Conservation (phyloP, 176 grass and related monocot species). For the Elymus sibiricus region DNA sequence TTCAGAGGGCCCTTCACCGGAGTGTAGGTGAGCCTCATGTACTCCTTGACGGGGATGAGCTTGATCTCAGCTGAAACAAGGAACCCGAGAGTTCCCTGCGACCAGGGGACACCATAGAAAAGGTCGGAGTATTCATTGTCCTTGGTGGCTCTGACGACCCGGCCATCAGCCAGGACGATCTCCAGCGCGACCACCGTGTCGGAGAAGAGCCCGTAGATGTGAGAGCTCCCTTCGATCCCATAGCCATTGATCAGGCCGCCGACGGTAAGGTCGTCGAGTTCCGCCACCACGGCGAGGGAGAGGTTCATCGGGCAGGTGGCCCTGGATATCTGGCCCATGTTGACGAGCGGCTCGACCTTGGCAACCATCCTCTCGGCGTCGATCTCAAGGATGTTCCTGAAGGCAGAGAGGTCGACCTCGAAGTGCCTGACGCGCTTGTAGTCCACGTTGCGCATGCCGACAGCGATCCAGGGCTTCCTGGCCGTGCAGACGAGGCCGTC, state of each 20-base stretch:
- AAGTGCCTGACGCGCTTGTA: slow-evolving; percentile 88
- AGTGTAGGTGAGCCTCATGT: slow-evolving; percentile 81
- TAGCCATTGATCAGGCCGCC: slow-evolving; percentile 94
- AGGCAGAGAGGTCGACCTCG: slow-evolving; percentile 84
- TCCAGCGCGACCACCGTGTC: slow-evolving; percentile 83
- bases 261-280: slow-evolving; percentile 94
- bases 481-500: slow-evolving; percentile 94
- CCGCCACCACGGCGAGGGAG: slow-evolving; percentile 67
- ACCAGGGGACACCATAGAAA: slow-evolving; percentile 94
- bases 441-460: slow-evolving; percentile 95
- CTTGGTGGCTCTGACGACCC: slow-evolving; percentile 81
- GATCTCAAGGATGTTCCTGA: slow-evolving; percentile 83
- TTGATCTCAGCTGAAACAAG: slow-evolving; percentile 91
- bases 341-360: slow-evolving; percentile 84
- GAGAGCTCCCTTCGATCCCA: slow-evolving; percentile 92
- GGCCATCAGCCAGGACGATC: slow-evolving; percentile 77
- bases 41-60: slow-evolving; percentile 85
- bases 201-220: slow-evolving; percentile 89
- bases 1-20: slow-evolving; percentile 53
- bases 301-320: slow-evolving; percentile 87
- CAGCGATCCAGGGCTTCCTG: slow-evolving; percentile 83
- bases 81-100: slow-evolving; percentile 85
- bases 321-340: slow-evolving; percentile 87
- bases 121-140: slow-evolving; percentile 89
- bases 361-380: slow-evolving; percentile 81